These are phyloP conservation scores for Lactarius sanguifluus DNA, from an alignment of 768 basidiomycete species.

Conservation along the genomic window DNA sequence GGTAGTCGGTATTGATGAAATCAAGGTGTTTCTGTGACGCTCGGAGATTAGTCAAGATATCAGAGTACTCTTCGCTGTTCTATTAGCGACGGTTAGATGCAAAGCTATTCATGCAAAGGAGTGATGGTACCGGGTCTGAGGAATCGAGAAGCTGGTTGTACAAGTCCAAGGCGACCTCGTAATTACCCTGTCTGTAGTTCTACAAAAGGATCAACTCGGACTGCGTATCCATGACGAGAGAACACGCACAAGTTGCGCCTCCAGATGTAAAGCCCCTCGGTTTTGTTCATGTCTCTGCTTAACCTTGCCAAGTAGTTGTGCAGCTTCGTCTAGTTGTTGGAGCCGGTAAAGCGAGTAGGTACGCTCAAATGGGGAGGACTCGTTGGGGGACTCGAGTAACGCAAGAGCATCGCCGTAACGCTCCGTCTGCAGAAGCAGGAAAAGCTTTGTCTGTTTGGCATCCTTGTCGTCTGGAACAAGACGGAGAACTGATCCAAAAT, in stretches of 20 bases:
- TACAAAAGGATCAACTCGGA: conserved; percentile 36
- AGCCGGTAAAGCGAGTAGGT: conserved; percentile 85
- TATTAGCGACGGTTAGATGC: conserved; percentile 37
- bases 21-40: conserved; percentile 82
- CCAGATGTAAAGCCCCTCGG: conserved; percentile 72
- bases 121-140: conserved; percentile 60
- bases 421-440: conserved; percentile 84
- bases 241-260: conserved; percentile 79
- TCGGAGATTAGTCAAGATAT: conserved; percentile 81
- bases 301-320: conserved; percentile 48
- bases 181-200: conserved; percentile 78
- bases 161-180: conserved; percentile 68
- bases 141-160: conserved; percentile 82
- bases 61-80: conserved; percentile 86
- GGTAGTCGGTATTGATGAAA: conserved; percentile 73
- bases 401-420: conserved; percentile 69
- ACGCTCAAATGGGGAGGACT: conserved; percentile 54
- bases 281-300: conserved; percentile 45
- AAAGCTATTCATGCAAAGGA: conserved; percentile 32
- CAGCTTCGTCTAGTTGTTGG: conserved; percentile 72
- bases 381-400: conserved; percentile 46
- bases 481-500: conserved; percentile 56
- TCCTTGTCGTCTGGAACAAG: conserved; percentile 67
- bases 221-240: conserved; percentile 16
- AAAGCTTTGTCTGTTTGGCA: conserved; percentile 81